Evolutionary conservation across 2,329 filamentous ascomycete genomes (phyloP).

Genomic region (Alternaria angustiovoidea): DNA sequence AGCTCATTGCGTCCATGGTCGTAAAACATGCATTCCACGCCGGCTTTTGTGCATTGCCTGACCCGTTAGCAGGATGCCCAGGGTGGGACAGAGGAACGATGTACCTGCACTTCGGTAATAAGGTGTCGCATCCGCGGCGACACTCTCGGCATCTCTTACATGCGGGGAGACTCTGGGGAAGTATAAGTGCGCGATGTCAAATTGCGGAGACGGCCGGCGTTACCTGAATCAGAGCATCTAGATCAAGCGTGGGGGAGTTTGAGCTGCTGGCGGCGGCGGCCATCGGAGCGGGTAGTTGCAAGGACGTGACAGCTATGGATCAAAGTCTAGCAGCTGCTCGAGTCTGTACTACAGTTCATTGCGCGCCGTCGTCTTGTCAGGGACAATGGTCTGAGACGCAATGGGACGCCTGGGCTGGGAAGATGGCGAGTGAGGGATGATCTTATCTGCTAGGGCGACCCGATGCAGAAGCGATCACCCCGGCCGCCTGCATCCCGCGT

Average conservation of each 20-base stretch:
- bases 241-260: conserved; percentile 23
- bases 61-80: conserved; percentile 13
- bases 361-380: conserved; percentile 1
- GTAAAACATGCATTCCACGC: conserved; percentile 46
- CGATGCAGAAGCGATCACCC: conserved; percentile 22
- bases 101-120: conserved; percentile 47
- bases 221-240: conserved; percentile 38
- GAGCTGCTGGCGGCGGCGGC: conserved; percentile 19
- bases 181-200: conserved; percentile 15
- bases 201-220: conserved; percentile 8
- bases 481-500: conserved; percentile 20
- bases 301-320: background rate
- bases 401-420: conserved; percentile 10
- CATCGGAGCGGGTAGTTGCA: conserved; percentile 19
- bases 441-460: conserved; percentile 28
- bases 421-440: conserved; percentile 14
- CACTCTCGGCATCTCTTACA: conserved; percentile 49
- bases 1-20: conserved; percentile 45
- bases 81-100: conserved; percentile 3
- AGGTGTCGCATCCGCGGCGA: conserved; percentile 48
- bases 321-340: conserved; percentile 3
- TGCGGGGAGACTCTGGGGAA: conserved; percentile 40
- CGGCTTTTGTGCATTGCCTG: conserved; percentile 49
- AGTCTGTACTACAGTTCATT: background rate
- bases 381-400: conserved; percentile 6